Base-by-base conservation (phyloP, 208 protist species). In the Porcisia deanei region DNA sequence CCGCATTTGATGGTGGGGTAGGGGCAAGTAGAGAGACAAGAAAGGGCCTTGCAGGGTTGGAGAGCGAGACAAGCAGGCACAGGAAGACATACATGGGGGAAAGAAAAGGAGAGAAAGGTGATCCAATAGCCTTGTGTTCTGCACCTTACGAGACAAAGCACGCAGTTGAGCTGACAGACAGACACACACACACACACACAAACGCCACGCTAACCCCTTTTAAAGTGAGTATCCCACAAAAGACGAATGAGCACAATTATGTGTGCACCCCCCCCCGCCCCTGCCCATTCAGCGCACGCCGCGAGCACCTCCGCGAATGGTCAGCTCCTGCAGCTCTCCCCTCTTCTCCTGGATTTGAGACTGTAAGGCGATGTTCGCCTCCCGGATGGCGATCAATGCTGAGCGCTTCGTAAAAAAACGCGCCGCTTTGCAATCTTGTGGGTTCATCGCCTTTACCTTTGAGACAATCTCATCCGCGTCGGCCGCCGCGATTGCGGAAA, bases 391-490 rank as follows among this genome's bases (percentile, higher is more conserved):
- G 63, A 66, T 73, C 55, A 88, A 72, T n/a, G 92, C 92, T 8
- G 86, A 83, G 22, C 88, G 85, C n/a, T 80, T 71, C 54, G 82
- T 88, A 67, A 97, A 93, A 82, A 86, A 96, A 76, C 90, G 91
- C 16, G 84, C 88, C 0, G 85, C 57, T 58, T 89, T 93, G 65
- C 71, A 93, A 14, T 93, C 91, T 2, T 82, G 57, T 16, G 79
- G 64, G 68, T 89, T 94, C 47, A 76, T 77, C 57, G 25, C 65
- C 82, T 92, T 93, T 64, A 97, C 91, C 25, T 80, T 79, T 12
- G 75, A 63, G 49, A 95, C 78, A 74, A 97, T 82, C 47, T 92
- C 91, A 34, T 85, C 85, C 3, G 89, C 85, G 55, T 86, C 89
- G 39, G 80, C 83, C 3, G 80, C 79, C 14, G 90, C 94, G 45